Percentiles rank a stretch among this genome's conserved stretches.
Conservation (phyloP, 1,284 basidiomycete species). For the Cryptococcus sp. region DNA sequence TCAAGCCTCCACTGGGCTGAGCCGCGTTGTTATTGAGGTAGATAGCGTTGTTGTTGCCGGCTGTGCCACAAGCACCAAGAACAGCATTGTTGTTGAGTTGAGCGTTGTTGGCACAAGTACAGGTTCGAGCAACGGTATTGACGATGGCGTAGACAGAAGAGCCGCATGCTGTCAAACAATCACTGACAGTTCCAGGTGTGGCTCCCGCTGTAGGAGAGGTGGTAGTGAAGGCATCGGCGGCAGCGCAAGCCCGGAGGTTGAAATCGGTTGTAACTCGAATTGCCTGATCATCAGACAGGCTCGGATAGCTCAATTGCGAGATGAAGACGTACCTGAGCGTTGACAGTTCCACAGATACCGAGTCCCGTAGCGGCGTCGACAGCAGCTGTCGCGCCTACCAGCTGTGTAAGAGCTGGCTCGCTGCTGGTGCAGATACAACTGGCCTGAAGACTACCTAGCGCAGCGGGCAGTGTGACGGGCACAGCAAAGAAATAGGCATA, state of each 20-base stretch:
- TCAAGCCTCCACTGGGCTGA: conserved; percentile 4
- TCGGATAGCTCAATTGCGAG: too few species aligned
- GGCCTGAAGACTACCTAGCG: too few species aligned
- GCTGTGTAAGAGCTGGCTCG: not conserved
- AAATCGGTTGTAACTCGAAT: not conserved
- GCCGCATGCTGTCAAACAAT: not conserved
- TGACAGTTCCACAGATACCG: not conserved
- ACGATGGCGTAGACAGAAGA: not conserved
- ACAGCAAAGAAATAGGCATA: not conserved
- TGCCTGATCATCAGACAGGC: not conserved
- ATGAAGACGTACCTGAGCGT: not conserved
- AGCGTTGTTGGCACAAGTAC: not conserved
- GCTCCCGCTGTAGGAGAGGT: not conserved
- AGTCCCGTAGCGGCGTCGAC: not conserved
- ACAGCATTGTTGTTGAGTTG: not conserved
- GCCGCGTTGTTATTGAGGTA: too few species aligned
- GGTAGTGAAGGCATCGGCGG: not conserved
- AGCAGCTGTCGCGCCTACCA: not conserved
- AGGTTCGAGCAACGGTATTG: too few species aligned
- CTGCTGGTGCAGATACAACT: not conserved
- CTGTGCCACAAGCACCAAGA: not conserved
- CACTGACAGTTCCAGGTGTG: not conserved
- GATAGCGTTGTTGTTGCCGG: not conserved
- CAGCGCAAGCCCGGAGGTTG: not conserved
- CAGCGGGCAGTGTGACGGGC: too few species aligned